Evolutionary conservation across 1,284 basidiomycete species (phyloP).

Genomic region (Moniliella sp.): DNA sequence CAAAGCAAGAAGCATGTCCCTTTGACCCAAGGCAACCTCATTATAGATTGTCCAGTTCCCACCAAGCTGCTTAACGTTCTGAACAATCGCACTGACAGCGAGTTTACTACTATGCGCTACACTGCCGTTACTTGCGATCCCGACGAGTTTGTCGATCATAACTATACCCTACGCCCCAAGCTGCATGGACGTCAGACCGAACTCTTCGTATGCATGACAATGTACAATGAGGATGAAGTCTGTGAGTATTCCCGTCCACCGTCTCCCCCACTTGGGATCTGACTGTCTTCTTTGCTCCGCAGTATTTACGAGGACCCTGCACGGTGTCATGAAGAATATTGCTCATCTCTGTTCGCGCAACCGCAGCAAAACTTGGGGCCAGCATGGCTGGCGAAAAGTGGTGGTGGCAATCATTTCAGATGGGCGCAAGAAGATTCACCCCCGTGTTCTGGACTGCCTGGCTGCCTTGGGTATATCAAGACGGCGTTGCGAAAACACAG

Average conservation of each 20-base stretch:
- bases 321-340: conserved; percentile 6
- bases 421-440: conserved; percentile 6
- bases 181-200: conserved; percentile 4
- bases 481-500: conserved; percentile 2
- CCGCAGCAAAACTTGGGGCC: conserved; percentile 5
- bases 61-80: neutral
- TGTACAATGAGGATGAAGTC: conserved; percentile 6
- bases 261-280: neutral
- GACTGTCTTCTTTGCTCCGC: neutral
- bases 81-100: neutral
- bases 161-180: conserved; percentile 4
- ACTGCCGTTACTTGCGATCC: conserved; percentile 5
- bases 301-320: conserved; percentile 4
- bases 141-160: conserved; percentile 3
- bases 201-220: conserved; percentile 5
- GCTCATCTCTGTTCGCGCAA: conserved; percentile 4
- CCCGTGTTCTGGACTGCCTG: conserved; percentile 4
- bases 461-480: conserved; percentile 3
- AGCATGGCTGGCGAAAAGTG: conserved; percentile 5
- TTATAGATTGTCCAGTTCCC: neutral
- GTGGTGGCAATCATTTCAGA: conserved; percentile 6
- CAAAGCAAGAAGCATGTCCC: conserved; percentile 35
- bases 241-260: neutral
- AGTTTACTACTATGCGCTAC: conserved; percentile 4
- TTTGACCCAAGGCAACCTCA: conserved; percentile 14